These are phyloP conservation scores for Porogramme epimiltina DNA, from an alignment of 1,284 basidiomycete species.

Conservation along the genomic window DNA sequence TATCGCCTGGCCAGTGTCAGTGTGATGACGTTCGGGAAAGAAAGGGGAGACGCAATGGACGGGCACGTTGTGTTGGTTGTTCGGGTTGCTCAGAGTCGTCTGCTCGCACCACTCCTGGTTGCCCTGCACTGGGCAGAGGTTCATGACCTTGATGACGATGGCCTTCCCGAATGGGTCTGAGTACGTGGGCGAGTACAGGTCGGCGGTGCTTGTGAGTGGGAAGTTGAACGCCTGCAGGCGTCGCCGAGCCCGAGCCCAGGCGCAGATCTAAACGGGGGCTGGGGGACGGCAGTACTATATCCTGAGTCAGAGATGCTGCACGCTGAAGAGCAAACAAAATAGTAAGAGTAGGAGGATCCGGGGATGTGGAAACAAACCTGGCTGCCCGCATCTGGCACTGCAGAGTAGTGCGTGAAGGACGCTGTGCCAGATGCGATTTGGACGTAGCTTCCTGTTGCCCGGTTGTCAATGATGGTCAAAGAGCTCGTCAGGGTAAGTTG, in stretches of 20 bases:
- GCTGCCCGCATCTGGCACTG: constrained; percentile 47
- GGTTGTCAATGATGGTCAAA: constrained; percentile 19
- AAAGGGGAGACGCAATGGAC: constrained; percentile 45
- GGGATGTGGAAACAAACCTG: constrained; percentile 35
- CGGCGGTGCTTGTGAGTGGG: constrained; percentile 47
- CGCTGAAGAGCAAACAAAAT: constrained; percentile 34
- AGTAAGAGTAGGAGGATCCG: too few species aligned
- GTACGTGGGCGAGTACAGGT: constrained; percentile 54
- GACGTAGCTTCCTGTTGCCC: constrained; percentile 51
- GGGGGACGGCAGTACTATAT: constrained; percentile 57
- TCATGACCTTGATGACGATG: constrained; percentile 59
- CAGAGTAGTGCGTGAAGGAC: constrained; percentile 58
- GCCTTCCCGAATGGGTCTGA: constrained; percentile 50
- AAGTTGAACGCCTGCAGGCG: constrained; percentile 64
- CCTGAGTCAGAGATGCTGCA: constrained; percentile 53
- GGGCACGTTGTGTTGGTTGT: constrained; percentile 45
- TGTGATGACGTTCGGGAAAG: too few species aligned
- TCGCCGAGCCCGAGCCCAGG: constrained; percentile 56
- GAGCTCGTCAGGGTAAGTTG: constrained; percentile 19
- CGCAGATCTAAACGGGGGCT: constrained; percentile 53
- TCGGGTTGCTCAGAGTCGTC: constrained; percentile 39
- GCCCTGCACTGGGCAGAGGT: constrained; percentile 50
- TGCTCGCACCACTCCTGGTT: constrained; percentile 60
- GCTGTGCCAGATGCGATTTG: constrained; percentile 51
- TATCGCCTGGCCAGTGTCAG: constrained; percentile 17